These are phyloP conservation scores for Sanguinoderma infundibulare DNA, from an alignment of 1,284 basidiomycete species.

Conservation along the genomic window DNA sequence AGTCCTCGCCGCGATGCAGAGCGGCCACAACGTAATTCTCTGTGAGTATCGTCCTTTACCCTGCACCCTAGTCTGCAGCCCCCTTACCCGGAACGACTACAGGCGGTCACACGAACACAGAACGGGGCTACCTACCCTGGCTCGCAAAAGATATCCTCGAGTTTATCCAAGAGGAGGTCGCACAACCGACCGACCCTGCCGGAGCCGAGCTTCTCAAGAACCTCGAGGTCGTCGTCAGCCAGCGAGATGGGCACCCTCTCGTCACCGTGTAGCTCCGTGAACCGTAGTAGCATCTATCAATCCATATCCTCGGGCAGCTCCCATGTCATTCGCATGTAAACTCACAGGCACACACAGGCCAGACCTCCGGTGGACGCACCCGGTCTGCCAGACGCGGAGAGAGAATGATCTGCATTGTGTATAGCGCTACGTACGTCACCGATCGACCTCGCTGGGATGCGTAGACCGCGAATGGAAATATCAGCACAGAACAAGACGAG, in stretches of 20 bases:
- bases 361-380: background rate
- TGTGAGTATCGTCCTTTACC: slow-evolving; percentile 47
- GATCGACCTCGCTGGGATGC: slow-evolving; percentile 46
- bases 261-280: slow-evolving; percentile 38
- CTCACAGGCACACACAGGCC: background rate
- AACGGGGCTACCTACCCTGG: slow-evolving; percentile 82
- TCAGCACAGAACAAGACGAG: slow-evolving; percentile 7
- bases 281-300: slow-evolving; percentile 2
- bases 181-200: slow-evolving; percentile 30
- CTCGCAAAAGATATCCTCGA: slow-evolving; percentile 65
- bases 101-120: slow-evolving; percentile 78
- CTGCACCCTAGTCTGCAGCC: slow-evolving; percentile 2
- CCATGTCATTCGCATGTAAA: background rate
- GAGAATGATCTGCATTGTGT: slow-evolving; percentile 19
- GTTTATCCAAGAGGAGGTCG: slow-evolving; percentile 46
- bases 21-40: slow-evolving; percentile 77
- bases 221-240: slow-evolving; percentile 62
- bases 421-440: slow-evolving; percentile 34
- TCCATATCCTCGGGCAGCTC: background rate
- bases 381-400: slow-evolving; percentile 1
- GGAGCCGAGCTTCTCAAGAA: slow-evolving; percentile 27
- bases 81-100: slow-evolving; percentile 1
- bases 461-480: slow-evolving; percentile 7
- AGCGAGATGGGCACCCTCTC: slow-evolving; percentile 64
- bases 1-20: slow-evolving; percentile 76